These are phyloP conservation scores for Lagenidium sp. DNA, from an alignment of 352 stramenopile species.

Conservation along the genomic window DNA sequence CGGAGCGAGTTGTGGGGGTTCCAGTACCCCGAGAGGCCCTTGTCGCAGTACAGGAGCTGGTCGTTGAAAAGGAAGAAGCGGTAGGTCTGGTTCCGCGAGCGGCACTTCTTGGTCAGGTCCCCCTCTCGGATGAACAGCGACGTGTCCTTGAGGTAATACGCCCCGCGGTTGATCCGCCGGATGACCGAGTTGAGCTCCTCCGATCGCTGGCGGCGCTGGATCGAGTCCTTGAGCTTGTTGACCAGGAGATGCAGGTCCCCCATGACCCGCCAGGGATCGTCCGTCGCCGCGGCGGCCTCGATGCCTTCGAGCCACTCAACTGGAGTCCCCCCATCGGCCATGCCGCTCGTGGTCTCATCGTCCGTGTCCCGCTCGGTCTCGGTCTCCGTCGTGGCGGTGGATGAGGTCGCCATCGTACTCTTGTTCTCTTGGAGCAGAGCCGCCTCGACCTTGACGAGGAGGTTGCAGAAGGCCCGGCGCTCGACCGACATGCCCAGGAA, in stretches of 20 bases:
- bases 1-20: constrained; percentile 81
- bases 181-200: constrained; percentile 83
- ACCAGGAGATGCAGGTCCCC: constrained; percentile 86
- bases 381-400: constrained; percentile 13
- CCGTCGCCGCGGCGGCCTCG: constrained; percentile 42
- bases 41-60: constrained; percentile 76
- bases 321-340: no score
- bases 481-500: constrained; percentile 75
- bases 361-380: no score
- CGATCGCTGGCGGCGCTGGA: constrained; percentile 71
- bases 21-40: constrained; percentile 69
- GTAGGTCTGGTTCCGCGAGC: constrained; percentile 81
- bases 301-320: constrained; percentile 50
- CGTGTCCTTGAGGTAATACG: constrained; percentile 90
- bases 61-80: constrained; percentile 88
- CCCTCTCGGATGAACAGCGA: constrained; percentile 93
- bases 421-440: no score
- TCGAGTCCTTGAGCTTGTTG: constrained; percentile 84
- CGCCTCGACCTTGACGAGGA: constrained; percentile 65
- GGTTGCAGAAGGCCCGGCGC: constrained; percentile 64
- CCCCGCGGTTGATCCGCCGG: constrained; percentile 87
- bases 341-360: no score
- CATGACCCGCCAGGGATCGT: constrained; percentile 79
- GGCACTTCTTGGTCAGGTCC: constrained; percentile 91
- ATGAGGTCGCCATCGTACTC: constrained; percentile 24